Percentiles rank a stretch among this genome's conserved stretches.
phyloP scores from a whole-genome alignment of 2,329 filamentous ascomycete genomes.

The Fusarium abutilonis region DNA sequence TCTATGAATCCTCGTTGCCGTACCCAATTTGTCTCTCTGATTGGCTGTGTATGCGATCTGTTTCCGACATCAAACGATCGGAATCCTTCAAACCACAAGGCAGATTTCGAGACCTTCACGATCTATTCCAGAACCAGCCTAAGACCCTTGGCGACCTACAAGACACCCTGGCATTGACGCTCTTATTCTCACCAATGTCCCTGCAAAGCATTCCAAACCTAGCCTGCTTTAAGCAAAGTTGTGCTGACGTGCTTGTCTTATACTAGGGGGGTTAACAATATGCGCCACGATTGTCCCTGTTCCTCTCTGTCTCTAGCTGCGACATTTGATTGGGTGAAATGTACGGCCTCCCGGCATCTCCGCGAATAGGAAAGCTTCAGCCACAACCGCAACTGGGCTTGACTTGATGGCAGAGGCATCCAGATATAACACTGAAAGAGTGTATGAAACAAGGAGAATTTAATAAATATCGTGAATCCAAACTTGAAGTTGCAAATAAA shows the following conservation, averaged over 20 bases:
- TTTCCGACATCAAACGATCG: background rate
- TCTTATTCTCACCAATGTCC: slow-evolving; percentile 8
- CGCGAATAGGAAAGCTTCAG: slow-evolving; percentile 41
- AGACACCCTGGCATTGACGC: slow-evolving; percentile 17
- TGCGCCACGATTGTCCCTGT: slow-evolving; percentile 25
- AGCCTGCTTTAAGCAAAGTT: slow-evolving; percentile 36
- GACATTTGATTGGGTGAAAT: slow-evolving; percentile 31
- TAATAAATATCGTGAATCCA: slow-evolving; percentile 29
- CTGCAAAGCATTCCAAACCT: slow-evolving; percentile 20
- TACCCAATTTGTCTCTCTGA: background rate
- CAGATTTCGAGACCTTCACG: slow-evolving; percentile 20
- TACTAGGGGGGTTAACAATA: slow-evolving; percentile 2
- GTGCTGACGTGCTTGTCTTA: slow-evolving; percentile 27
- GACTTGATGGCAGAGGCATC: slow-evolving; percentile 38
- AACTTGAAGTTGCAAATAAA: slow-evolving; percentile 1
- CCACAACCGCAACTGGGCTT: slow-evolving; percentile 34
- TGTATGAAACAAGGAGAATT: background rate
- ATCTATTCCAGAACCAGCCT: slow-evolving; percentile 29
- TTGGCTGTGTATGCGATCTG: slow-evolving; percentile 4
- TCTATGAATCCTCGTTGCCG: background rate
- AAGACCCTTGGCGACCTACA: slow-evolving; percentile 22
- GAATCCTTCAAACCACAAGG: background rate
- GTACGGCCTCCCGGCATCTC: slow-evolving; percentile 43
- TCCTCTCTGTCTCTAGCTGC: background rate
- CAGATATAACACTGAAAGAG: slow-evolving; percentile 10